These are phyloP conservation scores for Keithomyces neogunnii DNA, from an alignment of 2,329 filamentous ascomycete species.

Conservation along the genomic window DNA sequence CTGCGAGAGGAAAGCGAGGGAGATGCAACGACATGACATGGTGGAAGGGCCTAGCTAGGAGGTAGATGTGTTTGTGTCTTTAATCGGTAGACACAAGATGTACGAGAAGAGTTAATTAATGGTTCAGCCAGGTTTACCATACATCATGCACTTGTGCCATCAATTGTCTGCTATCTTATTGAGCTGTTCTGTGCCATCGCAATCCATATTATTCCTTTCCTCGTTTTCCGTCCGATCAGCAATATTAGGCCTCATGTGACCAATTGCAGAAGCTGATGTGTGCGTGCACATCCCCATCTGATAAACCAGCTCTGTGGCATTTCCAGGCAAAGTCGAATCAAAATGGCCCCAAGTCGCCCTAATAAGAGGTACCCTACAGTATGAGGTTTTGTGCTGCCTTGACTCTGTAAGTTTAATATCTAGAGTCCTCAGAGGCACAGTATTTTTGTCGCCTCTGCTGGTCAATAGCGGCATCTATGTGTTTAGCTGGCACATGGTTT, in stretches of 20 bases:
- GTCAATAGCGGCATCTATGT: conserved; percentile 11
- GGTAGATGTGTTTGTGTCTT: background rate
- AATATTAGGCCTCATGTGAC: too few species aligned
- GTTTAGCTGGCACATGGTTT: conserved; percentile 2
- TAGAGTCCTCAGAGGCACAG: conserved; percentile 15
- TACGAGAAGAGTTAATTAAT: background rate
- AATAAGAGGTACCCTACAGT: too few species aligned
- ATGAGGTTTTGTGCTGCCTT: too few species aligned
- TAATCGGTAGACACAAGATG: background rate
- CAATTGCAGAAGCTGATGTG: too few species aligned
- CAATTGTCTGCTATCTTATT: background rate
- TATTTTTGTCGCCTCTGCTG: conserved; percentile 12
- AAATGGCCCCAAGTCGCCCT: too few species aligned
- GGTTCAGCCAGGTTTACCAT: background rate
- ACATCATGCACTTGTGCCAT: background rate
- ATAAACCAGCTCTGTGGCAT: too few species aligned
- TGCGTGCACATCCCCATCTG: too few species aligned
- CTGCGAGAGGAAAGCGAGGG: background rate
- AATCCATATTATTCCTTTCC: too few species aligned
- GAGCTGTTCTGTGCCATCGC: background rate
- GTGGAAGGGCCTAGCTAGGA: background rate
- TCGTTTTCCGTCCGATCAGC: too few species aligned
- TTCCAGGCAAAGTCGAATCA: too few species aligned
- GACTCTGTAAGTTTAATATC: conserved; percentile 1
- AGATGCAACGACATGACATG: background rate